These are phyloP conservation scores for Termitomyces sp. DNA, from an alignment of 768 basidiomycete genomes.

Conservation along the genomic window DNA sequence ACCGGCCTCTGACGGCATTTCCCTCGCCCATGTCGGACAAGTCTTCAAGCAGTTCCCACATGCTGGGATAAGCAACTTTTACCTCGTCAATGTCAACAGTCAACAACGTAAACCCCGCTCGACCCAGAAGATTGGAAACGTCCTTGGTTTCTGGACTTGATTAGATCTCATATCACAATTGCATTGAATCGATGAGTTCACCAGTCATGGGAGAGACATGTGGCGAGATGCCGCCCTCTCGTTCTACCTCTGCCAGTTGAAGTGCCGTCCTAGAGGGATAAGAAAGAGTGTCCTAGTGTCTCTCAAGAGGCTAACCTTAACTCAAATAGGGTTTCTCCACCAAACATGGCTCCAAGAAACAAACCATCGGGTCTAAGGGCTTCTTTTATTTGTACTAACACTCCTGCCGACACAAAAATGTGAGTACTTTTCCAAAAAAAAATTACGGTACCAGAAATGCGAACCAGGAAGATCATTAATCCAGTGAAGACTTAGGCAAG, in stretches of 20 bases:
- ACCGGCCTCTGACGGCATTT: conserved; percentile 87
- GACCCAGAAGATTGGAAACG: conserved; percentile 84
- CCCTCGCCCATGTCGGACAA: conserved; percentile 95
- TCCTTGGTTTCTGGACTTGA: conserved; percentile 74
- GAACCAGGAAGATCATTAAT: conserved; percentile 93
- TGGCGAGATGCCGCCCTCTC: conserved; percentile 95
- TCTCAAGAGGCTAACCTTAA: conserved; percentile 47
- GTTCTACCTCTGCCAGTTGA: conserved; percentile 89
- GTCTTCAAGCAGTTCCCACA: conserved; percentile 95
- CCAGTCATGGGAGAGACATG: conserved; percentile 98
- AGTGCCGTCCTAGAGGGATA: conserved; percentile 64
- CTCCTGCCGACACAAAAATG: conserved; percentile 37
- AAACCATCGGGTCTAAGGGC: conserved; percentile 86
- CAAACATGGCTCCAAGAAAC: conserved; percentile 91
- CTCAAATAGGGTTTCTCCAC: conserved; percentile 95
- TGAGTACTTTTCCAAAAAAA: background rate
- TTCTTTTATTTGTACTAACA: conserved; percentile 82
- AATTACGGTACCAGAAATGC: conserved; percentile 11
- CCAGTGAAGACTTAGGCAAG: conserved; percentile 93
- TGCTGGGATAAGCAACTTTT: conserved; percentile 83
- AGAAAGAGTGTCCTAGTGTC: background rate
- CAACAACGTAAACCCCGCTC: conserved; percentile 90
- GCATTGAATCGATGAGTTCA: conserved; percentile 23
- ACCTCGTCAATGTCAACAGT: conserved; percentile 97
- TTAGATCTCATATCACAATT: background rate